A percentile compares a stretch with the other conserved stretches of the same genome.
Conservation (phyloP, 257 asterid genomes). For the Capsicum pubescens region DNA sequence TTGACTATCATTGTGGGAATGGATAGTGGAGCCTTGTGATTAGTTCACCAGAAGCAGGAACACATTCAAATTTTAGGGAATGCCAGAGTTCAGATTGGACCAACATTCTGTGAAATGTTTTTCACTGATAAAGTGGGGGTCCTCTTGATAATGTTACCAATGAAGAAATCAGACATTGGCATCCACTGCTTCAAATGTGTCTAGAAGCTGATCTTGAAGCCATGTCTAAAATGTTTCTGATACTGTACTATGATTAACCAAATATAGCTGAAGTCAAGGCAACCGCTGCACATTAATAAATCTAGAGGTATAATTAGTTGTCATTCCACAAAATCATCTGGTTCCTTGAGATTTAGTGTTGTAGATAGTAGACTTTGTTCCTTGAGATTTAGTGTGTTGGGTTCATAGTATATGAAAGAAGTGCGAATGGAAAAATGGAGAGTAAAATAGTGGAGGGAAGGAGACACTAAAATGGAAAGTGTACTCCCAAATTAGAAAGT, state of each 20-base stretch:
- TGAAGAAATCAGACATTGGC: background rate
- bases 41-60: conserved; percentile 17
- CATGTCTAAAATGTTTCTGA: background rate
- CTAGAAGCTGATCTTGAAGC: background rate
- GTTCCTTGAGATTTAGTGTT: no score
- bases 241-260: conserved; percentile 4
- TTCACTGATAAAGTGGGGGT: conserved; percentile 1
- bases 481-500: no score
- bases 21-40: background rate
- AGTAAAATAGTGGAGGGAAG: no score
- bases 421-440: no score
- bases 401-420: no score
- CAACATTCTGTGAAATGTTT: background rate
- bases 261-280: background rate
- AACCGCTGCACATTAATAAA: background rate
- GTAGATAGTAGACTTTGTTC: no score
- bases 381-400: no score
- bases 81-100: background rate
- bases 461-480: no score
- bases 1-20: background rate
- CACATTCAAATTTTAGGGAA: background rate
- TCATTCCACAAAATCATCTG: no score
- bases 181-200: conserved; percentile 2
- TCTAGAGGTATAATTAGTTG: background rate
- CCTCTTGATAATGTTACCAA: background rate